Conservation (phyloP, 1,284 basidiomycete genomes). For the Coniferiporia weirii region DNA sequence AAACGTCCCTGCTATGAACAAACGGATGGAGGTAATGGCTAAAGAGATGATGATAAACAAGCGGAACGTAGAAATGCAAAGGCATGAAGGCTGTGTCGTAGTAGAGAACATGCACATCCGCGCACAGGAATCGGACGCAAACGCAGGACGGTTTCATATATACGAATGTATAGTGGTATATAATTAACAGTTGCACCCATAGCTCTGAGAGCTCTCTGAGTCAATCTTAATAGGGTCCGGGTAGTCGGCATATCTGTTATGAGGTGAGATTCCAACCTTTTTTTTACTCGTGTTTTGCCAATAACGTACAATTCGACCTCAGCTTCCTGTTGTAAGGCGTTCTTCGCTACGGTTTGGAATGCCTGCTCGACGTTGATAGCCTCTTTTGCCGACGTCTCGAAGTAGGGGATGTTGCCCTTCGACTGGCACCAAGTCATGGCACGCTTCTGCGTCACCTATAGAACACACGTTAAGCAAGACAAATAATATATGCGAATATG, state of each 20-base stretch:
- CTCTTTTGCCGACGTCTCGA: conserved; percentile 99
- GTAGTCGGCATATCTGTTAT: conserved; percentile 89
- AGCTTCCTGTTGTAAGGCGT: conserved; percentile 94
- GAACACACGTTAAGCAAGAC: background rate
- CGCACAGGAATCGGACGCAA: background rate
- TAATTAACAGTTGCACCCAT: conserved; percentile 85
- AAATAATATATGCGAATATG: background rate
- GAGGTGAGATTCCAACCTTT: conserved; percentile 15
- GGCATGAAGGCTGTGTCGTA: too few relatives aligned
- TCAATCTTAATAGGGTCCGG: conserved; percentile 99
- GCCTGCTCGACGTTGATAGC: conserved; percentile 99
- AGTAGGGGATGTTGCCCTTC: conserved; percentile 99
- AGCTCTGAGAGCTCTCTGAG: conserved; percentile 85
- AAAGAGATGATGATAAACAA: background rate
- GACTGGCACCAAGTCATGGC: conserved; percentile 99
- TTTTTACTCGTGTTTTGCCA: background rate
- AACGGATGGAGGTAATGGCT: background rate
- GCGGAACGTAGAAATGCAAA: background rate
- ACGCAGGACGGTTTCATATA: background rate
- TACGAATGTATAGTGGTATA: conserved; percentile 1
- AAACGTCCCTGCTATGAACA: background rate
- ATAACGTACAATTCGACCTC: conserved; percentile 86
- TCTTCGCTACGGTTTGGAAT: conserved; percentile 99
- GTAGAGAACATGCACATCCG: background rate
- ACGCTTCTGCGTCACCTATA: conserved; percentile 95